Conservation (phyloP, 192 early-diverging fungal genomes). For the Bifiguratus adelaidae region DNA sequence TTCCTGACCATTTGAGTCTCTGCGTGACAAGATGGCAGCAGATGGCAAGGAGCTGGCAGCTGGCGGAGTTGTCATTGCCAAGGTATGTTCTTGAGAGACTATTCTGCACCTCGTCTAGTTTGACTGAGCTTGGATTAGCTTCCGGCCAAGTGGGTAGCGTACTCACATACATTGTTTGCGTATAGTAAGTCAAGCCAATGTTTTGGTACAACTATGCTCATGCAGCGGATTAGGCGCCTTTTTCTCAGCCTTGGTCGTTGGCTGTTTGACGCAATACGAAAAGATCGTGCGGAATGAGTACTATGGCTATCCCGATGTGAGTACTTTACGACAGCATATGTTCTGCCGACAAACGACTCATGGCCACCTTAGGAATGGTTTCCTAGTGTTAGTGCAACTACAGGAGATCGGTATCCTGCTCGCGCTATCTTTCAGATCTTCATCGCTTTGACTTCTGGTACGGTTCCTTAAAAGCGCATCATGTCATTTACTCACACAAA, state of each 20-base stretch:
- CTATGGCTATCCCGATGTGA: constrained; percentile 66
- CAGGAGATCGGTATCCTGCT: constrained; percentile 72
- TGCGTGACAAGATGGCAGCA: no score
- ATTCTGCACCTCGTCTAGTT: no score
- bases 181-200: constrained; percentile 5
- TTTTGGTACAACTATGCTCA: neutral
- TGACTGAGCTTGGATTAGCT: no score
- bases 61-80: no score
- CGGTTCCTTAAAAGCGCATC: neutral
- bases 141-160: constrained; percentile 6
- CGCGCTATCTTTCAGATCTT: constrained; percentile 67
- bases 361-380: constrained; percentile 50
- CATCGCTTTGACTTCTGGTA: constrained; percentile 62
- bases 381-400: constrained; percentile 71
- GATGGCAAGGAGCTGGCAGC: no score
- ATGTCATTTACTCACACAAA: neutral
- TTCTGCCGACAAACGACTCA: constrained; percentile 5
- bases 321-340: no score
- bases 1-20: no score
- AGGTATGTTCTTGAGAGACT: no score
- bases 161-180: constrained; percentile 9
- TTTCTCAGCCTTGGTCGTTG: constrained; percentile 48
- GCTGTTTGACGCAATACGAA: constrained; percentile 66
- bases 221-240: no score
- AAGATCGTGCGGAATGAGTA: constrained; percentile 73